Evolutionary conservation across 306 rosid species (phyloP), one percentile per base, ranked within the genome.

Genomic region (Neltuma alba): DNA sequence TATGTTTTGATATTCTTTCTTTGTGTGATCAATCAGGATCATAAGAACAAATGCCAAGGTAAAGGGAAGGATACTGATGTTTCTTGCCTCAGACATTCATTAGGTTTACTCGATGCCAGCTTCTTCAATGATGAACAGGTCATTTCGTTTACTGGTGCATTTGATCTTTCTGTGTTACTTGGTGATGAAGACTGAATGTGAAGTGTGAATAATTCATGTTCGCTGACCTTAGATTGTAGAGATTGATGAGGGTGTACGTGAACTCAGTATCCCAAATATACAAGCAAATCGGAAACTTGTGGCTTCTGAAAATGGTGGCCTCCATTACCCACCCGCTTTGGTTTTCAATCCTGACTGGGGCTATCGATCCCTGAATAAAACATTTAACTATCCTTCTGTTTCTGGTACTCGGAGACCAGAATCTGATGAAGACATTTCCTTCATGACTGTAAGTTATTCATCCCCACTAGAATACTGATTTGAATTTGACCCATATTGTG

Each of bases 371-470:
- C 72, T 11, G 48, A 81, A 71, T 42, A 61, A 77, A 83, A 90
- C 67, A 55, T 92, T 92, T 82, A 80, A 23, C 7, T 83, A 84
- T 76, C 94, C 97, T 72, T 73, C 84, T 61, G 36, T 69, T 27
- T 16, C 70, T 25, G 74, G 76, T 62, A 80, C 80, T 38, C 74
- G 72, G 79, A 90, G 81, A 77, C 98, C 98, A 20, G 64, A 75
- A 63, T 85, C 85, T 65, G 94, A 92, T 64, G 89, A 92, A 69
- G 97, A 89, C 41, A 80, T 94, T 75, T 94, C 92, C 31, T 92
- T 88, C 76, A 87, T 94, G 88, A 89, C 79, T 77, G 97, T 92
- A 79, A 80, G 89, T 80, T 74, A 54, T 85, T 34, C 70, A 20
- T 75, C 55, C 75, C 64, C 48, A 12, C 30, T 31, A 42, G 60